Conservation (phyloP, 2,329 filamentous ascomycete genomes). For the Trichoderma oligosporum region DNA sequence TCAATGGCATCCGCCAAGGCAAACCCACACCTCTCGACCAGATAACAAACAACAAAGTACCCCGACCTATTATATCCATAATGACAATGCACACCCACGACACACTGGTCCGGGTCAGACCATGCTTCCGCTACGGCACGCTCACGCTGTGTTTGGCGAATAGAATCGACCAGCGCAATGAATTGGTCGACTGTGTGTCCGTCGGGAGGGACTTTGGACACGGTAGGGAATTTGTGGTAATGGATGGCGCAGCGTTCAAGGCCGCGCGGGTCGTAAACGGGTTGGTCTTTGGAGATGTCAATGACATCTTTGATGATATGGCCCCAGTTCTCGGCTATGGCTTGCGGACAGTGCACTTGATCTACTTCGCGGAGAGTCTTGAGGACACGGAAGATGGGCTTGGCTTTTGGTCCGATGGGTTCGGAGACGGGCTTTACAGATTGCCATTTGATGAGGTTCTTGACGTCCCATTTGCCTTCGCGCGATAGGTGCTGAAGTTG, state of each 20-base stretch:
- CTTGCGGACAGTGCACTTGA: conserved; percentile 69
- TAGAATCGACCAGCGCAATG: conserved; percentile 53
- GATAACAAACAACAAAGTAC: conserved; percentile 83
- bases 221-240: conserved; percentile 85
- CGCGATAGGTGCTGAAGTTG: conserved; percentile 84
- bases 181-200: conserved; percentile 52
- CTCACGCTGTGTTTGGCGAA: conserved; percentile 52
- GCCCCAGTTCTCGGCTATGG: conserved; percentile 67
- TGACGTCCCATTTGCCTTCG: conserved; percentile 96
- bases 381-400: conserved; percentile 75
- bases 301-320: conserved; percentile 69
- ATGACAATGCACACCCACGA: conserved; percentile 87
- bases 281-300: conserved; percentile 86
- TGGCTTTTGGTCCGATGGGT: conserved; percentile 56
- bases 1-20: conserved; percentile 73
- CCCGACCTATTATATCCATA: conserved; percentile 95
- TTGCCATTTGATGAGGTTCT: conserved; percentile 91
- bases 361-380: conserved; percentile 92
- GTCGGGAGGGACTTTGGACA: conserved; percentile 81
- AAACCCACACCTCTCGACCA: conserved; percentile 76
- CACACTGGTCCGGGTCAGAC: conserved; percentile 36
- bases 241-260: conserved; percentile 63
- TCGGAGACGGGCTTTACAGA: conserved; percentile 72
- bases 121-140: conserved; percentile 38
- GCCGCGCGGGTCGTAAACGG: conserved; percentile 77